Evolutionary conservation across 371 early-diverging fungal species (phyloP), one percentile per base, ranked within the genome.

Genomic region (Fennellomyces sp.): DNA sequence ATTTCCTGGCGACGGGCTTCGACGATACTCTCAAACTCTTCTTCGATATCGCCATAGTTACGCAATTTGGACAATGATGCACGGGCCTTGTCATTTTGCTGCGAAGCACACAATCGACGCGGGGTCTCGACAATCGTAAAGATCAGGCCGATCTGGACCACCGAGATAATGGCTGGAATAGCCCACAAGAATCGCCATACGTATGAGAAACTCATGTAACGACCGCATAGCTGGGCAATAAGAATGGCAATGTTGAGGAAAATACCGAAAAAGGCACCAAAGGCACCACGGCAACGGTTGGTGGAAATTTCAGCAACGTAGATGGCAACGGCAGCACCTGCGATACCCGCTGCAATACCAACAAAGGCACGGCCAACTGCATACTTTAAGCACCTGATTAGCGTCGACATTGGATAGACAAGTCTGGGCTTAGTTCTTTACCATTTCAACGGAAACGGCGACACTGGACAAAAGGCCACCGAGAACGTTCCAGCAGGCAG

Each of bases 261-360:
- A 12, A 78, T 59, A 66, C 75, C 78, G 54, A 75, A 78, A 4
- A 78, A 56, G 33, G 64, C 64, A 12, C 78, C 91, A 48, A 92
- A 76, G 4, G 86, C 80, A 33, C 97, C 98, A 27, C 95, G 85
- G 41, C 74, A 72, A 23, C 76, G 75, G 7, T 81, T 72, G 0
- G 97, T 91, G 5, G 95, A 83, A 28, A 97, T 84, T 70, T 95
- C 94, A 7, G 88, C 83, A 26, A 97, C 80, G 70, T 96, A 97
- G 56, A 90, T 79, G 3, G 73, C 71, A 21, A 71, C 71, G 23
- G 73, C 73, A 19, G 78, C 70, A 17, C 78, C 78, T 15, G 68
- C 66, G 65, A 86, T 80, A 21, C 97, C 98, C 38, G 88, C 82
- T 8, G 88, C 96, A 52, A 97, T 51, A 47, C 99, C 99, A 28